Evolutionary conservation across 345 rosid genomes (phyloP).

Genomic region (Citrus inodora): DNA sequence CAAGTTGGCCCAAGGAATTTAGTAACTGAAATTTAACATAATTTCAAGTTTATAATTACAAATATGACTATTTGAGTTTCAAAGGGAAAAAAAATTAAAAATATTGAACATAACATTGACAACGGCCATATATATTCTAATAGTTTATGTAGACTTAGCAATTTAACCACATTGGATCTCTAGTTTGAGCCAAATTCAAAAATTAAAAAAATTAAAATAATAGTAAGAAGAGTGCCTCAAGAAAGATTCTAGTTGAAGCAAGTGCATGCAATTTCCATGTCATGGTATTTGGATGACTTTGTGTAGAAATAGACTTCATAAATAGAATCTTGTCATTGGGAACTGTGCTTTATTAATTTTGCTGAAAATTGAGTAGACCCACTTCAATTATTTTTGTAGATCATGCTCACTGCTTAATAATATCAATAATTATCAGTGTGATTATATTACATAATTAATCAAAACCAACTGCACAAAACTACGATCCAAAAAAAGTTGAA

Average conservation of each 20-base stretch:
- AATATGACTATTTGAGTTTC: too few species aligned
- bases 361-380: background rate
- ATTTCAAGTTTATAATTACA: too few species aligned
- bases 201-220: background rate
- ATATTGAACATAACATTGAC: too few species aligned
- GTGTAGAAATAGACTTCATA: constrained; percentile 16
- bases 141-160: too few species aligned
- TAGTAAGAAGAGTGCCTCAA: background rate
- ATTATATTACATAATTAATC: constrained; percentile 28
- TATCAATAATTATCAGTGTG: background rate
- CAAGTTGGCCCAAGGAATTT: too few species aligned
- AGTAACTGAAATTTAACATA: too few species aligned
- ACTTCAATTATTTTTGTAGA: background rate
- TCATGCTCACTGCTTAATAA: background rate
- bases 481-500: background rate
- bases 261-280: constrained; percentile 8
- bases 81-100: too few species aligned
- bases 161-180: too few species aligned
- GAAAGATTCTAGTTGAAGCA: background rate
- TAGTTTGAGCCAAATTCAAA: background rate
- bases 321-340: constrained; percentile 26
- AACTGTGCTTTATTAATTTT: background rate
- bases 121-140: too few species aligned
- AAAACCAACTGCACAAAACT: background rate
- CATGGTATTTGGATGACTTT: constrained; percentile 19